Conservation (phyloP, 768 basidiomycete genomes). For the Chlorophyllum brunneum region DNA sequence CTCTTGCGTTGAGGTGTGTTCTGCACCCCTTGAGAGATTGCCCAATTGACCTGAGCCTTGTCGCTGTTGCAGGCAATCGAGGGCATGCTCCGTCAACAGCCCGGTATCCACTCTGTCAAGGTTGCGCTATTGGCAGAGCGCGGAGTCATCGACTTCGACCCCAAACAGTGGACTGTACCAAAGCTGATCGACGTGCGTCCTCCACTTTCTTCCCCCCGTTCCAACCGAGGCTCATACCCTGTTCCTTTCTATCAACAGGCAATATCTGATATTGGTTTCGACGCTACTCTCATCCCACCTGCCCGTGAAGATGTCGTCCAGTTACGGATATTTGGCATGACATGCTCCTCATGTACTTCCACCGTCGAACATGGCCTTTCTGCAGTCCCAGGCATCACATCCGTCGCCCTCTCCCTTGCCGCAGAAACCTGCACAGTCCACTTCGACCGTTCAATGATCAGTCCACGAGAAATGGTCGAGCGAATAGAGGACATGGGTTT, state of each 20-base stretch:
- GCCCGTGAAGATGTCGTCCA: slow-evolving; percentile 62
- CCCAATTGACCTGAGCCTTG: neutral
- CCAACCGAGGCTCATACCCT: slow-evolving; percentile 9
- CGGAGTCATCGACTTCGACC: slow-evolving; percentile 87
- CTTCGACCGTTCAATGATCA: slow-evolving; percentile 70
- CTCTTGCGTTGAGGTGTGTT: slow-evolving; percentile 77
- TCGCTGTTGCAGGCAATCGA: slow-evolving; percentile 66
- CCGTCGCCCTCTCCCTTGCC: slow-evolving; percentile 69
- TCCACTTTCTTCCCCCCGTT: neutral
- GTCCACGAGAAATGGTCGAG: slow-evolving; percentile 86
- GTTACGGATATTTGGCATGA: slow-evolving; percentile 89
- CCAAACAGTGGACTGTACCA: slow-evolving; percentile 70
- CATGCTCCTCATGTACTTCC: slow-evolving; percentile 76
- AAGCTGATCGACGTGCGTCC: slow-evolving; percentile 70
- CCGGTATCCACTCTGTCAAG: slow-evolving; percentile 88
- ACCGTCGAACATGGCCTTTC: slow-evolving; percentile 71
- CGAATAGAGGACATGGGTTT: slow-evolving; percentile 86
- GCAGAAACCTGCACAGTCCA: slow-evolving; percentile 72
- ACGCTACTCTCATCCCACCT: slow-evolving; percentile 72
- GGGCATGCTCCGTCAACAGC: slow-evolving; percentile 71
- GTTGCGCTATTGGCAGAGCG: slow-evolving; percentile 98
- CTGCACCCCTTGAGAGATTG: neutral
- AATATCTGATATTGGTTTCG: slow-evolving; percentile 92
- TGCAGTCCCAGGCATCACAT: slow-evolving; percentile 67
- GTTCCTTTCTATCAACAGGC: slow-evolving; percentile 46